phyloP scores from a whole-genome alignment of 768 basidiomycete genomes.

The Thelephora aurantiotincta region DNA sequence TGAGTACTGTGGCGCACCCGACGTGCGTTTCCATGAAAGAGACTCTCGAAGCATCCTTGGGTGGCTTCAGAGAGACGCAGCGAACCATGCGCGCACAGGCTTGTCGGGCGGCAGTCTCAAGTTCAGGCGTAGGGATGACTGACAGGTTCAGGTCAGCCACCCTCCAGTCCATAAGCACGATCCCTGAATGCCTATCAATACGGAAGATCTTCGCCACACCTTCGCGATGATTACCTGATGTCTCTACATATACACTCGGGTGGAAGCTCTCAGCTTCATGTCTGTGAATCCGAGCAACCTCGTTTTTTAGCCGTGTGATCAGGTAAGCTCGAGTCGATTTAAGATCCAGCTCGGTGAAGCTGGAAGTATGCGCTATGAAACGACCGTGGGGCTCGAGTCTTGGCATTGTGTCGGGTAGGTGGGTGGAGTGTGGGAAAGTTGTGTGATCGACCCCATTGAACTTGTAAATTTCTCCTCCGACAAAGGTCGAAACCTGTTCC shows the following conservation, averaged over 20 bases:
- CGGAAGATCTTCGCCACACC: not conserved
- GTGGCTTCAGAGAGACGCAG: not conserved
- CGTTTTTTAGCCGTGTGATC: not conserved
- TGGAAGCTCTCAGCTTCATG: not conserved
- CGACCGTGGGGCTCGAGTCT: not conserved
- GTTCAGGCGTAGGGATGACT: not conserved
- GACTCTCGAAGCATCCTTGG: not conserved
- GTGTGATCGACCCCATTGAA: too few relatives aligned
- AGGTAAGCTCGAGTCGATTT: not conserved
- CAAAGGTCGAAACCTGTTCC: not conserved
- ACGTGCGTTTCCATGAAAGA: conserved; percentile 18
- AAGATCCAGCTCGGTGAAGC: not conserved
- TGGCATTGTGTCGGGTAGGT: conserved; percentile 2
- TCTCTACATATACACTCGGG: not conserved
- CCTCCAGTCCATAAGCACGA: conserved; percentile 12
- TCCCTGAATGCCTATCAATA: conserved; percentile 5
- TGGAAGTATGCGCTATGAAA: too few relatives aligned
- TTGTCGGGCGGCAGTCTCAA: not conserved
- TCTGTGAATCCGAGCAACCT: not conserved
- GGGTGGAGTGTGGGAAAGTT: conserved; percentile 6
- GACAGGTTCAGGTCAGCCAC: conserved; percentile 7
- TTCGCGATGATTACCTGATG: not conserved
- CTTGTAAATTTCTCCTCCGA: not conserved
- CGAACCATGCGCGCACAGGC: not conserved
- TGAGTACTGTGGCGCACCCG: conserved; percentile 13